These are phyloP conservation scores for Coprinopsis sp. DNA, from an alignment of 768 basidiomycete genomes.

Conservation along the genomic window DNA sequence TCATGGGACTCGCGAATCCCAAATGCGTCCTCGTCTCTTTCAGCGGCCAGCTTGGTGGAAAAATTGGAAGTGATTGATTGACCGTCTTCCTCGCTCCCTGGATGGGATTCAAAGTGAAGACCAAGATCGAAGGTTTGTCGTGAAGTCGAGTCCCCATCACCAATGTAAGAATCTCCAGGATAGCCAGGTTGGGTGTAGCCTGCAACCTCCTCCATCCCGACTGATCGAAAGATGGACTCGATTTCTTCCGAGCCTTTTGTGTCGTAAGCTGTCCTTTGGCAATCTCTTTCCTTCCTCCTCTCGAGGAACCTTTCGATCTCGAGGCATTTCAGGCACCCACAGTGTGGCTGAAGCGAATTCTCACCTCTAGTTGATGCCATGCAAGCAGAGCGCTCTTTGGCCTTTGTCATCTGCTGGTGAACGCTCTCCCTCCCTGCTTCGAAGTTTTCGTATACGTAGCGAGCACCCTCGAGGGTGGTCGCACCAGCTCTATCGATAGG, in stretches of 20 bases:
- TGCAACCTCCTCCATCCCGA: constrained; percentile 9
- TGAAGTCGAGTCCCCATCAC: too few relatives aligned
- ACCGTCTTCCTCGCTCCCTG: too few relatives aligned
- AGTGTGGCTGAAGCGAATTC: background rate
- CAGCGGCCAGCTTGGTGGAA: too few relatives aligned
- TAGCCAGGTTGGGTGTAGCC: too few relatives aligned
- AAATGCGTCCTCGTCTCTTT: too few relatives aligned
- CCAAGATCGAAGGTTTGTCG: too few relatives aligned
- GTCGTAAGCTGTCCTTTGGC: constrained; percentile 11
- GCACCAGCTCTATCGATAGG: background rate
- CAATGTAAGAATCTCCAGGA: too few relatives aligned
- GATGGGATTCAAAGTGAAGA: too few relatives aligned
- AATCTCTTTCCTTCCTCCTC: constrained; percentile 2
- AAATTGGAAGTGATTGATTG: too few relatives aligned
- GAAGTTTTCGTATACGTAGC: constrained; percentile 3
- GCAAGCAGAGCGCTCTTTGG: constrained; percentile 2
- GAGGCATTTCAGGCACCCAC: constrained; percentile 8
- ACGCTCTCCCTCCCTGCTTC: constrained; percentile 7
- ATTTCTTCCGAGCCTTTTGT: constrained; percentile 1
- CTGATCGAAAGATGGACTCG: constrained; percentile 11
- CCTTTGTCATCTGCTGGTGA: constrained; percentile 2
- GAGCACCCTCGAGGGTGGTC: background rate
- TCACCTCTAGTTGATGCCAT: background rate
- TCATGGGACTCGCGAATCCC: background rate
- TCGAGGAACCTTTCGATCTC: constrained; percentile 3